Conservation (phyloP, 108 stramenopile species). For the Conticribra guillardii region DNA sequence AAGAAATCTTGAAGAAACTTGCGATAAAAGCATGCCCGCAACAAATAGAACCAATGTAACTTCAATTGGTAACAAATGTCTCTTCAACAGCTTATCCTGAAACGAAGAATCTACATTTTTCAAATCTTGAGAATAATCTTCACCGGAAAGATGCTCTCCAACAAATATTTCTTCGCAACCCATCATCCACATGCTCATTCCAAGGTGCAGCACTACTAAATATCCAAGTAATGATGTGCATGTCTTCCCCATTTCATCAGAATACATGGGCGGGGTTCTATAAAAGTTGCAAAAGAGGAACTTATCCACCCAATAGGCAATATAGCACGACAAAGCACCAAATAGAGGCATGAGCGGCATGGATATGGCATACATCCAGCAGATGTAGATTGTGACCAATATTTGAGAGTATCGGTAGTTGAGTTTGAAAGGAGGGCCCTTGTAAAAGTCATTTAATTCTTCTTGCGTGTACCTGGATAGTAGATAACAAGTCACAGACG, state of each 20-base stretch:
- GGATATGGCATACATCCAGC: slow-evolving; percentile 73
- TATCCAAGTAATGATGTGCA: slow-evolving; percentile 50
- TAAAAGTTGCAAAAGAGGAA: slow-evolving; percentile 81
- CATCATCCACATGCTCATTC: slow-evolving; percentile 59
- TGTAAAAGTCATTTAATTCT: slow-evolving; percentile 64
- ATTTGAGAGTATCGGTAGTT: slow-evolving; percentile 72
- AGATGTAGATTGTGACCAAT: slow-evolving; percentile 74
- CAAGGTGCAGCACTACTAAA: slow-evolving; percentile 43
- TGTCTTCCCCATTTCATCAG: slow-evolving; percentile 54
- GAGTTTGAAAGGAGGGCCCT: slow-evolving; percentile 65
- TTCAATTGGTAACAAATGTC: slow-evolving; percentile 47
- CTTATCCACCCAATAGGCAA: slow-evolving; percentile 84
- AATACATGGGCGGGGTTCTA: slow-evolving; percentile 69
- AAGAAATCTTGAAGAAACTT: slow-evolving; percentile 32
- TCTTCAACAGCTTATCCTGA: slow-evolving; percentile 37
- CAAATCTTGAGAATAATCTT: slow-evolving; percentile 19
- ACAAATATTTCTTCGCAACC: slow-evolving; percentile 55
- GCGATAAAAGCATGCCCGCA: slow-evolving; percentile 18
- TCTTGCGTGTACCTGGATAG: slow-evolving; percentile 60
- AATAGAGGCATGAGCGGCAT: slow-evolving; percentile 76
- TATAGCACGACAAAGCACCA: slow-evolving; percentile 58
- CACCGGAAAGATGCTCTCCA: slow-evolving; percentile 38
- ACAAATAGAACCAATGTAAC: slow-evolving; percentile 33
- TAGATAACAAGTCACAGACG: not conserved
- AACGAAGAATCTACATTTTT: slow-evolving; percentile 5